A percentile compares a stretch with the other conserved stretches of the same genome.
Conservation (phyloP, 2,329 filamentous ascomycete genomes). For the Kalmusia sp. region DNA sequence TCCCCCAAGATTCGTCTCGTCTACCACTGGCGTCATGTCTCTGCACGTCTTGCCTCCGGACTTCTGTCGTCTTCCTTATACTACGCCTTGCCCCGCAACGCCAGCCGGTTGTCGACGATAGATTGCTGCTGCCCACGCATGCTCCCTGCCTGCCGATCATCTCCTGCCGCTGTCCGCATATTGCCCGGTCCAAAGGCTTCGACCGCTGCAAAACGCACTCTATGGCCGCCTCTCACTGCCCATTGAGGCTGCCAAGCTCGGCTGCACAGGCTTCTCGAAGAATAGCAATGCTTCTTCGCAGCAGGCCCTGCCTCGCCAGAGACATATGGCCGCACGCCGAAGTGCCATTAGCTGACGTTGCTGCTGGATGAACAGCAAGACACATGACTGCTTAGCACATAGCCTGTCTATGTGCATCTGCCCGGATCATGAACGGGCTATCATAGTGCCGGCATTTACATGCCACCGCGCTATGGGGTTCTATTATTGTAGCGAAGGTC, state of each 20-base stretch:
- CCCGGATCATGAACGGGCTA: conserved; percentile 19
- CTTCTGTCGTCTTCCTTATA: conserved; percentile 23
- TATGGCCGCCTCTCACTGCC: conserved; percentile 28
- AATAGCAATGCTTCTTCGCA: conserved; percentile 25
- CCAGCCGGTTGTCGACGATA: conserved; percentile 32
- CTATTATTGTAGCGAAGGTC: conserved; percentile 28
- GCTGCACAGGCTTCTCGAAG: conserved; percentile 34
- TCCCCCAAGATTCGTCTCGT: conserved; percentile 22
- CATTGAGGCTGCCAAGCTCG: conserved; percentile 28
- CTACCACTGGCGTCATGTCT: conserved; percentile 25
- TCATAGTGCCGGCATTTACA: conserved; percentile 25
- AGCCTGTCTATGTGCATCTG: conserved; percentile 21
- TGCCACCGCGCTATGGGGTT: conserved; percentile 14
- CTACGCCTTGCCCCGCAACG: conserved; percentile 13
- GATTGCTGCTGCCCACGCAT: conserved; percentile 27
- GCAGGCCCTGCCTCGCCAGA: conserved; percentile 17
- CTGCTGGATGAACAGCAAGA: conserved; percentile 28
- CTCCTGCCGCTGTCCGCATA: conserved; percentile 18
- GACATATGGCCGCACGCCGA: conserved; percentile 20
- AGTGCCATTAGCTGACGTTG: conserved; percentile 29
- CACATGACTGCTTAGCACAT: conserved; percentile 32
- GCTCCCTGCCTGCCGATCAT: conserved; percentile 16
- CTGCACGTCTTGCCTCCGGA: conserved; percentile 18
- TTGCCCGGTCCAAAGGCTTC: conserved; percentile 39
- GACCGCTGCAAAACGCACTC: conserved; percentile 15